Percentiles rank a stretch among this genome's conserved stretches.
phyloP scores from a whole-genome alignment of 345 rosid genomes.

The Melaleuca quinquenervia region DNA sequence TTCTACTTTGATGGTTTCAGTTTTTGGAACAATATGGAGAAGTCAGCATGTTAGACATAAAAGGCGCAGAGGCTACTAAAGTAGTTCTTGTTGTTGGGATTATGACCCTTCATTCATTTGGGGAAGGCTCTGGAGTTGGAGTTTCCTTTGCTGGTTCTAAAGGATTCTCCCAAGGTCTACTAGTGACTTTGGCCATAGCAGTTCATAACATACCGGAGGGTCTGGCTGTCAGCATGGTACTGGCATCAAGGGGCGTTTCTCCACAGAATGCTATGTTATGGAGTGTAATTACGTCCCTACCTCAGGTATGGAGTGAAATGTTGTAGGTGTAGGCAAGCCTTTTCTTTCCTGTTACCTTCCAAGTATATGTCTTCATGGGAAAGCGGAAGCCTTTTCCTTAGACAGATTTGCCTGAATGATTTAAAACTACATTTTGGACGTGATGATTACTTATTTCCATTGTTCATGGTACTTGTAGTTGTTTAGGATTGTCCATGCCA shows the following conservation, averaged over 20 bases:
- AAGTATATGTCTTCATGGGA: background rate
- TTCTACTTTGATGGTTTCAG: constrained; percentile 25
- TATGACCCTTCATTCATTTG: constrained; percentile 99
- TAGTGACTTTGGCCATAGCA: constrained; percentile 95
- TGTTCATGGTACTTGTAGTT: background rate
- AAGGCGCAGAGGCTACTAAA: constrained; percentile 93
- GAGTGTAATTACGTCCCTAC: constrained; percentile 96
- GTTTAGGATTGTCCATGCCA: background rate
- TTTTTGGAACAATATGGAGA: constrained; percentile 93
- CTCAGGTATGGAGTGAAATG: constrained; percentile 47
- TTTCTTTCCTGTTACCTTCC: background rate
- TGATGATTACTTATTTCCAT: background rate
- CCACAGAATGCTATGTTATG: constrained; percentile 99
- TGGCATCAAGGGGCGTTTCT: constrained; percentile 96
- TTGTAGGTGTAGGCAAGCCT: background rate
- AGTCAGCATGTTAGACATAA: constrained; percentile 96
- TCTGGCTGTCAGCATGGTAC: constrained; percentile 98
- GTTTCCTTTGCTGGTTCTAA: constrained; percentile 99
- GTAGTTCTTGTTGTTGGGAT: constrained; percentile 95
- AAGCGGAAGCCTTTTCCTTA: background rate
- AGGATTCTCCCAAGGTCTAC: constrained; percentile 93
- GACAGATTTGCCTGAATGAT: background rate
- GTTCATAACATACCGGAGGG: constrained; percentile 99
- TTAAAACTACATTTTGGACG: background rate
- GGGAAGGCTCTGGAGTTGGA: constrained; percentile 99